Base-by-base conservation (phyloP, 305 asterid species). In the Fraxinus baroniana region DNA sequence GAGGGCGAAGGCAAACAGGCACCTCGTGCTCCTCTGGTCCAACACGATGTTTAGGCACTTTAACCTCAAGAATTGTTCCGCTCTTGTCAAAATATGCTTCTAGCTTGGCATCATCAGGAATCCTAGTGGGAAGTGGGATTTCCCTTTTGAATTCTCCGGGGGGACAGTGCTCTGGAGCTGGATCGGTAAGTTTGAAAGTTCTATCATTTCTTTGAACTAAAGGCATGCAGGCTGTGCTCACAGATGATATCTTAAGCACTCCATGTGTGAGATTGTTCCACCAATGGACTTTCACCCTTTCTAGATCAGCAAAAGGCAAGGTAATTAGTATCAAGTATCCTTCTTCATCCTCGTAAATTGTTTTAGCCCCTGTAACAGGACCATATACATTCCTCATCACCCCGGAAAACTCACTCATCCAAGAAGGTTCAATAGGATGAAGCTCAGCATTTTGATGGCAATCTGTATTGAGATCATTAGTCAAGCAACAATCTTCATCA, bases 1-100 rank as follows among this genome's bases (percentile, higher is more conserved):
- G 89, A 57, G 92, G 93, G 52, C 93, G 89, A 86, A 89, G 92
- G 86, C 89, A 86, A 52, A 90, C 91, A 3, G 80, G 64, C 77
- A 90, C 93, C 86, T 90, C 92, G 12, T 89, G 93, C 88, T 90
- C 93, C 87, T 89, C 92, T 0, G 91, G 93, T 15, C 90, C 93
- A 33, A 82, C 89, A 7, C 92, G 89, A 85, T 89, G 88, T 52
- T 90, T 90, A 4, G 93, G 93, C 74, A 90, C 93, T 49, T 89
- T 90, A 84, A 90, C 84, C 84, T 90, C 93, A 44, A 90, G 92
- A 22, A 90, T 32, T 0, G 90, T 86, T 35, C 91, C 89, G 1
- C 87, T 90, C 86, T 90, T 86, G 79, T 90, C 92, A 74, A 90
- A 90, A 77, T 87, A 90, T 0, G 93, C 93, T 78, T 90, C 92